phyloP scores from a whole-genome alignment of 2,329 filamentous ascomycete genomes.

The Curvularia verruculosa region DNA sequence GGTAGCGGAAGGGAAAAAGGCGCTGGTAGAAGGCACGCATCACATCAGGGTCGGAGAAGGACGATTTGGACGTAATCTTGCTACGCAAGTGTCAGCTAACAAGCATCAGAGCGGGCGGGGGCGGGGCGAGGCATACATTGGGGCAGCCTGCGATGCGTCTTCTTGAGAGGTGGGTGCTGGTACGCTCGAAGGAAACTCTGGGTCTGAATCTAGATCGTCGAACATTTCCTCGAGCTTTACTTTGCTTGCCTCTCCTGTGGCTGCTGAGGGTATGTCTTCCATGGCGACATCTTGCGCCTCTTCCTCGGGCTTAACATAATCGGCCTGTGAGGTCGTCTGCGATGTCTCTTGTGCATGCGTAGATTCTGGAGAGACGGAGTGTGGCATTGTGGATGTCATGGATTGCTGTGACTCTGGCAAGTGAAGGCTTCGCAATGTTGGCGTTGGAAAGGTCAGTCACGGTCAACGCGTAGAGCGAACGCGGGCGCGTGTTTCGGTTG shows the following conservation, averaged over 20 bases:
- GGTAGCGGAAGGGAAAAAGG: conserved; percentile 89
- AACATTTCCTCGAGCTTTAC: conserved; percentile 64
- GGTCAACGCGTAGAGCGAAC: conserved; percentile 25
- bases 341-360: conserved; percentile 49
- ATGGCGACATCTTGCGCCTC: conserved; percentile 40
- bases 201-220: conserved; percentile 62
- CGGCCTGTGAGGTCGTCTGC: conserved; percentile 49
- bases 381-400: conserved; percentile 50
- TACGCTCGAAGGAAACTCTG: conserved; percentile 64
- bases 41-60: conserved; percentile 74
- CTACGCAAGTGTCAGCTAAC: conserved; percentile 27
- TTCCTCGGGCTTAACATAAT: conserved; percentile 35
- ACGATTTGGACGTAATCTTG: conserved; percentile 50
- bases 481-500: conserved; percentile 30
- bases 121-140: conserved; percentile 43
- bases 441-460: conserved; percentile 14
- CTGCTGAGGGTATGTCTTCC: conserved; percentile 37
- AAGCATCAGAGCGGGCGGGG: conserved; percentile 5
- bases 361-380: conserved; percentile 52
- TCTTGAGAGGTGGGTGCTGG: conserved; percentile 53
- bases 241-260: conserved; percentile 40
- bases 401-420: conserved; percentile 1
- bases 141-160: conserved; percentile 46
- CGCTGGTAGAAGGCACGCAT: conserved; percentile 96
- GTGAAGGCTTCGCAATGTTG: conserved; percentile 8